These are phyloP conservation scores for Roridomyces roridus DNA, from an alignment of 768 basidiomycete species.

Conservation along the genomic window DNA sequence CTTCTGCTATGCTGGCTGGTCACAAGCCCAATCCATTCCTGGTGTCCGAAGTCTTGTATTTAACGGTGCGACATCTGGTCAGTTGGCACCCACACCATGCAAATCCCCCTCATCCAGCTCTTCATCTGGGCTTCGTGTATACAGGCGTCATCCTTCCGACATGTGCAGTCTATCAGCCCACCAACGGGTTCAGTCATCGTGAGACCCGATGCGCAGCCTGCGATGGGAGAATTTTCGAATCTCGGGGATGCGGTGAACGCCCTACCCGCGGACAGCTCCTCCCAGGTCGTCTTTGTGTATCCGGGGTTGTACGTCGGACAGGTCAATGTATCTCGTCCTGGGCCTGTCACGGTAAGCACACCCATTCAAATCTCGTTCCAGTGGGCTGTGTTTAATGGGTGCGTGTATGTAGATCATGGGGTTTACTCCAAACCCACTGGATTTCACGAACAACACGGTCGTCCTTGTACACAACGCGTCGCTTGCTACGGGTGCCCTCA, in stretches of 20 bases:
- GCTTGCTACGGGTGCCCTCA: conserved; percentile 16
- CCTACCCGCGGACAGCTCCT: conserved; percentile 27
- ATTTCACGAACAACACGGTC: conserved; percentile 22
- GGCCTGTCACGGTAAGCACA: conserved; percentile 30
- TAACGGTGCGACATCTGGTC: too few species aligned
- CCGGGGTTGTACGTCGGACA: conserved; percentile 34
- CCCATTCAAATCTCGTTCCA: not conserved
- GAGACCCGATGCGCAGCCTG: conserved; percentile 17
- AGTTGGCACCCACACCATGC: too few species aligned
- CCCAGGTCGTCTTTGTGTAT: conserved; percentile 33
- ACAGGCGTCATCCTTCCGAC: too few species aligned
- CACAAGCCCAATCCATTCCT: too few species aligned
- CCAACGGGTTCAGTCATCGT: conserved; percentile 31
- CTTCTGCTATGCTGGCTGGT: too few species aligned
- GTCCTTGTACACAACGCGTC: conserved; percentile 21
- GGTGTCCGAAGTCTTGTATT: too few species aligned
- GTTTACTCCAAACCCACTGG: conserved; percentile 22
- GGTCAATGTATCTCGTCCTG: conserved; percentile 31
- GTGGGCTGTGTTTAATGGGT: too few species aligned
- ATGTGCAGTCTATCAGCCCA: conserved; percentile 17
- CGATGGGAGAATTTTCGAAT: conserved; percentile 25
- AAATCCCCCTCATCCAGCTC: too few species aligned
- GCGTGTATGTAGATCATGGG: conserved; percentile 26
- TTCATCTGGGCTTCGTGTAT: too few species aligned
- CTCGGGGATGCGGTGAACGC: conserved; percentile 31